Base-by-base conservation (phyloP, 1,284 basidiomycete genomes). In the Neonothopanus nambi region DNA sequence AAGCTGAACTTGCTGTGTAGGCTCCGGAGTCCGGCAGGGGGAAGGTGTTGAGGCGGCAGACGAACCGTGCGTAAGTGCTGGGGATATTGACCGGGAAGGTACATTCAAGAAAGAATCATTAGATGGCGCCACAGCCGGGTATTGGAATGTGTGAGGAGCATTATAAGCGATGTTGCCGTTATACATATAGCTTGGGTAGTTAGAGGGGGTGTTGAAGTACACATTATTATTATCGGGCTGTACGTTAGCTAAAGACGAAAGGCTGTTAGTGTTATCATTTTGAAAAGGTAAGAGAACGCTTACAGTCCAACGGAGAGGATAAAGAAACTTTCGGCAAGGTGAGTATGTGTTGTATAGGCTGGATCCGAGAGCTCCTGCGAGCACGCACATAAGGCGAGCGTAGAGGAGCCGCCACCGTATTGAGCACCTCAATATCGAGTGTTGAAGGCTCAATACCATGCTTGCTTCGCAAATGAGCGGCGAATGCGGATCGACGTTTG, bases 401-500 rank as follows among this genome's bases (percentile, higher is more conserved):
- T 42, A 42, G 7, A 15, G 26, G 21, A 23, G 17, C 33, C 15
- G 21, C 18, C 46, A n/a, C 30, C 9, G 2, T 46, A 7, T 30
- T 9, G 26, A 18, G 28, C 24, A 17, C 7, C 37, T 41, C 18
- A 48, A 26, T 11, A 33, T 44, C 55, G 45, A 28, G 51, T 26
- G 13, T 54, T 18, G 24, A 67, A 18, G 12, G 48, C 54, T 72
- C 67, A 49, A 75, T 62, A 24, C 67, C 68, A 56, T 85, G 82
- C 59, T 76, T 77, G 53, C 64, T 69, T 60, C 68, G 74, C 46
- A 87, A 63, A 63, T 87, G 85, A 3, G 63, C 60, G 15, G 67
- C 65, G 59, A 84, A 87, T n/a, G 79, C 72, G 18, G 80, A 78
- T 30, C 75, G 74, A 53, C 85, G 81, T 63, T 85, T 84, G 60